Evolutionary conservation across 371 early-diverging fungal genomes (phyloP).

Genomic region (Lichtheimia ornata): DNA sequence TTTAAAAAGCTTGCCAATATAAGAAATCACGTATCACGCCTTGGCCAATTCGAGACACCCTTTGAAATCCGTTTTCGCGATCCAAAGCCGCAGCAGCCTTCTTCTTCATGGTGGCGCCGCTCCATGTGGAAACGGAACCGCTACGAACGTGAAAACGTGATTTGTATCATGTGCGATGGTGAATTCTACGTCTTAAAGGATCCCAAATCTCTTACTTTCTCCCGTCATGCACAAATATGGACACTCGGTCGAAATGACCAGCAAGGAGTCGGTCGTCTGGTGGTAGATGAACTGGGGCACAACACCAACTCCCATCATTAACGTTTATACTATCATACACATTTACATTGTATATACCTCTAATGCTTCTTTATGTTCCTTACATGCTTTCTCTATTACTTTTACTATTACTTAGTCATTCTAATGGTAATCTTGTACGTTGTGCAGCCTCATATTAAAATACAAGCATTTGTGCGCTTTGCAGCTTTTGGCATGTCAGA

Average conservation of each 20-base stretch:
- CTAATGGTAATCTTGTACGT: too few species aligned
- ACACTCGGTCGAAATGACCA: slow-evolving; percentile 48
- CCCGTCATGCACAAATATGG: slow-evolving; percentile 58
- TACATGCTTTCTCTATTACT: too few species aligned
- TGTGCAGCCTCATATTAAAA: too few species aligned
- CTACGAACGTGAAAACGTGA: slow-evolving; percentile 33
- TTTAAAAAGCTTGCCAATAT: slow-evolving; percentile 46
- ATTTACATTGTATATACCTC: not conserved
- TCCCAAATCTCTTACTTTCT: slow-evolving; percentile 50
- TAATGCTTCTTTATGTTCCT: too few species aligned
- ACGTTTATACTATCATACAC: not conserved
- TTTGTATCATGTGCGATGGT: slow-evolving; percentile 69
- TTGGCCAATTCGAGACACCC: slow-evolving; percentile 42
- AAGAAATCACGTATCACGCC: slow-evolving; percentile 40
- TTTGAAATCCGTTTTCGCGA: slow-evolving; percentile 38
- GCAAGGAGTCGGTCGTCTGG: slow-evolving; percentile 28
- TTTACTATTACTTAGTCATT: too few species aligned
- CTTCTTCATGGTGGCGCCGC: not conserved
- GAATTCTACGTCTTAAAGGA: slow-evolving; percentile 63
- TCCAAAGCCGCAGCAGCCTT: slow-evolving; percentile 21
- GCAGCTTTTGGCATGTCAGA: too few species aligned
- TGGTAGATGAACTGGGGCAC: slow-evolving; percentile 28
- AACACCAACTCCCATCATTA: not conserved
- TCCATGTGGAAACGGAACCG: slow-evolving; percentile 13
- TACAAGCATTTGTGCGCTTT: too few species aligned